Evolutionary conservation across 331 rosid genomes (phyloP).

Genomic region (Spiraea crenata): DNA sequence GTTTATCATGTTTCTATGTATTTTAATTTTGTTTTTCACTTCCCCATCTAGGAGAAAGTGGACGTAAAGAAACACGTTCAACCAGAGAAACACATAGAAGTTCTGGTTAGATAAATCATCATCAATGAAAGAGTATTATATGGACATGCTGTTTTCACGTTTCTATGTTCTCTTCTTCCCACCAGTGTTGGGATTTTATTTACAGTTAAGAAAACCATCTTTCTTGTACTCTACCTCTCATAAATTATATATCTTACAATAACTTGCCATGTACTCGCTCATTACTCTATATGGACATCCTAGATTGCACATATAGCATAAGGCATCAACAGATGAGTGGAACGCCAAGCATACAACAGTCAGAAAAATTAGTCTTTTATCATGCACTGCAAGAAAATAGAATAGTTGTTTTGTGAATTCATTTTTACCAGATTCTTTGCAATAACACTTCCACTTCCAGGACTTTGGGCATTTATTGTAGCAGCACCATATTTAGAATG

Average conservation of each 20-base stretch:
- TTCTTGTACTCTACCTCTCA: neutral
- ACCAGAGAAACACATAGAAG: neutral
- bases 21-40: neutral
- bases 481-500: neutral
- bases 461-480: neutral
- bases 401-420: neutral
- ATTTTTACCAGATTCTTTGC: neutral
- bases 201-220: neutral
- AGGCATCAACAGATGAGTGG: neutral
- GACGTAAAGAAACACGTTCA: neutral
- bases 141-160: neutral
- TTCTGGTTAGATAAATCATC: neutral
- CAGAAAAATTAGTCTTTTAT: neutral
- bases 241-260: neutral
- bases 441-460: neutral
- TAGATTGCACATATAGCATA: neutral
- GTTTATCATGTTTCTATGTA: neutral
- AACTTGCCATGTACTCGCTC: neutral
- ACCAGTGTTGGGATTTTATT: neutral
- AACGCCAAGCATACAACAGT: neutral
- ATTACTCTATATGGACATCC: neutral
- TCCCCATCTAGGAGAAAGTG: neutral
- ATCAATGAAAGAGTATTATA: neutral
- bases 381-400: neutral
- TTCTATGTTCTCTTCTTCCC: neutral